Evolutionary conservation across 768 basidiomycete species (phyloP).

Genomic region (Tulasnella sp.): DNA sequence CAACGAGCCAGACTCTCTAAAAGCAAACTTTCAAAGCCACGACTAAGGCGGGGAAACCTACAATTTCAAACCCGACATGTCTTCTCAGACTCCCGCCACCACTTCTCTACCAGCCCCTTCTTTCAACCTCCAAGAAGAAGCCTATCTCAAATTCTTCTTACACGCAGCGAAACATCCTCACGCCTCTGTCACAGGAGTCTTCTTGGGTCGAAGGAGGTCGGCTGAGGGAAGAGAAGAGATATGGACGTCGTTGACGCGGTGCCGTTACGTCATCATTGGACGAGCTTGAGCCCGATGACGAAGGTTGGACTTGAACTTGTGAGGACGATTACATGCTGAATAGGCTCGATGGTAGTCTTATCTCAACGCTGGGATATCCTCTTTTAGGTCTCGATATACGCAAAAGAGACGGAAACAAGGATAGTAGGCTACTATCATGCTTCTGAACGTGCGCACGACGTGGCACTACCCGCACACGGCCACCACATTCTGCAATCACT

Average conservation of each 20-base stretch:
- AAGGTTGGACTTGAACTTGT: constrained; percentile 75
- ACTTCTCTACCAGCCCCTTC: background rate
- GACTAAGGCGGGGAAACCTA: background rate
- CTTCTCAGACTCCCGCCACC: constrained; percentile 4
- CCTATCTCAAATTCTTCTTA: constrained; percentile 66
- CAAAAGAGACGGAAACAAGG: constrained; percentile 43
- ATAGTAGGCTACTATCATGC: constrained; percentile 75
- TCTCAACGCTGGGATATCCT: background rate
- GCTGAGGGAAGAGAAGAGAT: constrained; percentile 23
- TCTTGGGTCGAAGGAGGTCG: constrained; percentile 49
- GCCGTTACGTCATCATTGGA: constrained; percentile 80
- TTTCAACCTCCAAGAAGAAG: constrained; percentile 26
- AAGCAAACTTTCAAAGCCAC: background rate
- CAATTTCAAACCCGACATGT: background rate
- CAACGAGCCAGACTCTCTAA: background rate
- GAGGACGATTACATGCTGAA: constrained; percentile 25
- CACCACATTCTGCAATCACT: constrained; percentile 55
- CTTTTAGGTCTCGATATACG: constrained; percentile 50
- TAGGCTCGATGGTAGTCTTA: background rate
- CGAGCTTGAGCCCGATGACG: constrained; percentile 76
- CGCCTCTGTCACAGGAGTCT: constrained; percentile 62
- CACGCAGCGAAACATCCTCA: constrained; percentile 78
- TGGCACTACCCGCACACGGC: constrained; percentile 54
- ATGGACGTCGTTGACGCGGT: constrained; percentile 45
- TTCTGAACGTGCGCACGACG: constrained; percentile 54